Conservation (phyloP, 116 monocot species). For the Phalaenopsis hybrid region DNA sequence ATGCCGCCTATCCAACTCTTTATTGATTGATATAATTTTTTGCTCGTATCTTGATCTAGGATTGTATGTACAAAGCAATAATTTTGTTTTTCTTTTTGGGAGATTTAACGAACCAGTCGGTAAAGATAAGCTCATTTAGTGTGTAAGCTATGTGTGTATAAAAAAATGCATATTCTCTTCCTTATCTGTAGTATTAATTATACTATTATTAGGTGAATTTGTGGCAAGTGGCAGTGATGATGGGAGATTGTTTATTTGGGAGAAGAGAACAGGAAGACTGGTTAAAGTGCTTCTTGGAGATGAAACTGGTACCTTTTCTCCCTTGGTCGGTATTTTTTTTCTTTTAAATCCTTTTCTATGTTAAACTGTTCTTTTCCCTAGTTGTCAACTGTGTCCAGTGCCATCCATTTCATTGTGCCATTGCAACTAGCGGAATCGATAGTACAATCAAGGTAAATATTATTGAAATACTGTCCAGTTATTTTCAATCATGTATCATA, state of each 20-base stretch:
- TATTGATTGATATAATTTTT: too few relatives aligned
- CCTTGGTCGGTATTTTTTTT: neutral
- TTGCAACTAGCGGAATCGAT: constrained; percentile 97
- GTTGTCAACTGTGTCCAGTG: constrained; percentile 97
- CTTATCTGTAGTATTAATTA: neutral
- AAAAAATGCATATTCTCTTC: neutral
- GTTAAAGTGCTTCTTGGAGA: constrained; percentile 90
- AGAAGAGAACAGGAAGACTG: constrained; percentile 84
- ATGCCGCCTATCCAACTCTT: too few relatives aligned
- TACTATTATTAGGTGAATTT: constrained; percentile 61
- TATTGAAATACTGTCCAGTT: neutral
- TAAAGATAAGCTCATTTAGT: neutral
- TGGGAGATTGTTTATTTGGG: constrained; percentile 99
- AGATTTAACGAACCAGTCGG: neutral
- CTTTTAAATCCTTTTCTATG: neutral
- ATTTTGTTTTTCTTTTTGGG: neutral
- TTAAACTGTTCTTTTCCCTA: constrained; percentile 24
- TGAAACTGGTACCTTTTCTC: constrained; percentile 48
- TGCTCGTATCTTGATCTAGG: too few relatives aligned
- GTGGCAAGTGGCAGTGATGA: constrained; percentile 98
- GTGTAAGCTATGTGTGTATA: neutral
- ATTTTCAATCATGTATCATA: neutral
- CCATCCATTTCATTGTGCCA: constrained; percentile 85
- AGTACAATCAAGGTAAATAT: constrained; percentile 75
- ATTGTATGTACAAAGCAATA: neutral